A percentile compares a stretch with the other conserved stretches of the same genome.
Conservation (phyloP, 495 filamentous ascomycete species). For the Tetracladium setigerum region DNA sequence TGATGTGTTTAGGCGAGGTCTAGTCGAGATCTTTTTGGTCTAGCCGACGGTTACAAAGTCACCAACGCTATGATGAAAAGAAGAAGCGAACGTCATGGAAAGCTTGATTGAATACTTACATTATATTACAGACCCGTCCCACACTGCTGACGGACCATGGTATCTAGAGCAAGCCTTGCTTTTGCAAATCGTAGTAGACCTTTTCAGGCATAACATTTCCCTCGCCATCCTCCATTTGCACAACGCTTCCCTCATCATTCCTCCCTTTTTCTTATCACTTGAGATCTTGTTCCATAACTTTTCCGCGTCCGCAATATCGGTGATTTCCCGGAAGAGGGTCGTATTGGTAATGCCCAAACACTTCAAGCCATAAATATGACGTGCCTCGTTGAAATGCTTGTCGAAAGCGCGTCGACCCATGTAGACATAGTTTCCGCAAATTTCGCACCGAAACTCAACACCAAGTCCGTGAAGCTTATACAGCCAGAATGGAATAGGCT, state of each 20-base stretch:
- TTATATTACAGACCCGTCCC: no score
- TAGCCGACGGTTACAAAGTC: no score
- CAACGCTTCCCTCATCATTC: slow-evolving; percentile 67
- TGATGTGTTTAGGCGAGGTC: no score
- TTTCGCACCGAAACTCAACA: slow-evolving; percentile 90
- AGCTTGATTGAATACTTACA: no score
- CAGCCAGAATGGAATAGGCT: slow-evolving; percentile 97
- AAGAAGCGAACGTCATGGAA: no score
- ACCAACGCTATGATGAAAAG: no score
- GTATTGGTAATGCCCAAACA: slow-evolving; percentile 92
- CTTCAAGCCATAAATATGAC: slow-evolving; percentile 87
- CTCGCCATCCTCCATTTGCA: slow-evolving; percentile 97
- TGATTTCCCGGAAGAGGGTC: slow-evolving; percentile 89
- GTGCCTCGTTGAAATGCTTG: slow-evolving; percentile 93
- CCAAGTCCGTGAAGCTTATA: slow-evolving; percentile 95
- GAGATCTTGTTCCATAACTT: slow-evolving; percentile 91
- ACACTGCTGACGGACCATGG: no score
- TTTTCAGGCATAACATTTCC: slow-evolving; percentile 99
- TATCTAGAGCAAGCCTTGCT: slow-evolving; percentile 55
- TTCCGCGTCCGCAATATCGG: slow-evolving; percentile 78
- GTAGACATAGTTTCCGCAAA: slow-evolving; percentile 97
- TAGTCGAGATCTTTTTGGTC: no score
- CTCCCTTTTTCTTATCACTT: slow-evolving; percentile 72
- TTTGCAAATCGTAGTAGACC: slow-evolving; percentile 82
- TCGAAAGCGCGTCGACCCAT: slow-evolving; percentile 94